Conservation (phyloP, 1,284 basidiomycete species). For the Thecaphora thlaspeos region DNA sequence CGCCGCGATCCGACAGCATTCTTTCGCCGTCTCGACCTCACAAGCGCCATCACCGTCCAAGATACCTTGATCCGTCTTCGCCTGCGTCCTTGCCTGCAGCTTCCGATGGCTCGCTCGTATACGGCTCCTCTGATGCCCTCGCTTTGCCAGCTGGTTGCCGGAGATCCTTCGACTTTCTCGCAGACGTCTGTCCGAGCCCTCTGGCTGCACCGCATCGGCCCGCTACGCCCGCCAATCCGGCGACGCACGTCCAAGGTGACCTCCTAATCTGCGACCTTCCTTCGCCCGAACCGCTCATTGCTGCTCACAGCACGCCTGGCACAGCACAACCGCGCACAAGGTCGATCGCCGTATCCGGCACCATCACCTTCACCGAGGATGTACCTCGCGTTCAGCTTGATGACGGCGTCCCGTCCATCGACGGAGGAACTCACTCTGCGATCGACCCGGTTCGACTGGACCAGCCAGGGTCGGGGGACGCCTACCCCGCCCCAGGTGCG, state of each 20-base stretch:
- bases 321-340: not conserved
- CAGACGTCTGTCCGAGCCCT: conserved; percentile 18
- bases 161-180: conserved; percentile 32
- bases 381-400: too few species aligned
- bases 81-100: too few species aligned
- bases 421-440: too few species aligned
- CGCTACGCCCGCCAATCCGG: too few species aligned
- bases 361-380: conserved; percentile 6
- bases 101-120: not conserved
- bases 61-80: too few species aligned
- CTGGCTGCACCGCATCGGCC: too few species aligned
- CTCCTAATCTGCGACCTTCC: conserved; percentile 31
- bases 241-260: conserved; percentile 7
- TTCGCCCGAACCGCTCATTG: conserved; percentile 20
- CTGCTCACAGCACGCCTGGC: not conserved
- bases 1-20: too few species aligned
- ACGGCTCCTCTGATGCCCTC: not conserved
- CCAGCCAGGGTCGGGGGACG: too few species aligned
- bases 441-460: too few species aligned
- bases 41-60: too few species aligned
- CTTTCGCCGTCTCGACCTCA: too few species aligned
- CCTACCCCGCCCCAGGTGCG: conserved; percentile 23
- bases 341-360: conserved; percentile 28
- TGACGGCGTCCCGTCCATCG: not conserved
- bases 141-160: conserved; percentile 22